Conservation (phyloP, 1,284 basidiomycete genomes). For the Binderoboletus segoi region DNA sequence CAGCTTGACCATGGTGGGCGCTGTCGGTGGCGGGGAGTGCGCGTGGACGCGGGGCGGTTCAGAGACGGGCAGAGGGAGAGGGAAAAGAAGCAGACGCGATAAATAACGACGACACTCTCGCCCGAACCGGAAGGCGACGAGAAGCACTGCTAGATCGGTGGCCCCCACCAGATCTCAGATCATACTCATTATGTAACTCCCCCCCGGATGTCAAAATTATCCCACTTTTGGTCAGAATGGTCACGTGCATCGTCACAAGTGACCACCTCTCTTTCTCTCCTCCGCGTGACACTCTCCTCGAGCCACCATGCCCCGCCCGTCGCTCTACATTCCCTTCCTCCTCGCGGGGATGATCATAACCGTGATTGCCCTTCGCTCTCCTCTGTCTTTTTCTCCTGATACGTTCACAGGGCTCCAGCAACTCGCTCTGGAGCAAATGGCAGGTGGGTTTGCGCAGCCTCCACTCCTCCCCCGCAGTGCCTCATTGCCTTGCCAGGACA, state of each 20-base stretch:
- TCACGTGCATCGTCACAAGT: conserved; percentile 31
- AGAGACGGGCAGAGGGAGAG: conserved; percentile 16
- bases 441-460: conserved; percentile 49
- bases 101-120: conserved; percentile 35
- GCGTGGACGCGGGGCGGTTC: conserved; percentile 29
- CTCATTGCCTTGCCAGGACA: conserved; percentile 58
- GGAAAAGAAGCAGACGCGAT: conserved; percentile 38
- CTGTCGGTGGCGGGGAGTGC: conserved; percentile 31
- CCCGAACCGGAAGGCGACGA: conserved; percentile 36
- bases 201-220: conserved; percentile 1
- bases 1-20: conserved; percentile 59
- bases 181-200: conserved; percentile 14
- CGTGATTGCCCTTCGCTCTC: conserved; percentile 39
- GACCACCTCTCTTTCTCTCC: conserved; percentile 1
- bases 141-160: conserved; percentile 34
- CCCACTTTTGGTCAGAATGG: not conserved
- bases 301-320: conserved; percentile 47
- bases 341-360: conserved; percentile 82
- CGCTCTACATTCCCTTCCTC: conserved; percentile 51
- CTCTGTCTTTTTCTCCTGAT: not conserved
- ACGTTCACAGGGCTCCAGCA: conserved; percentile 64
- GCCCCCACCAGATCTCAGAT: conserved; percentile 34
- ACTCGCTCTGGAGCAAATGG: conserved; percentile 81
- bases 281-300: conserved; percentile 11
- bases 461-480: not conserved